Conservation (phyloP, 2,329 filamentous ascomycete species). For the Hymenoscyphus scutula region DNA sequence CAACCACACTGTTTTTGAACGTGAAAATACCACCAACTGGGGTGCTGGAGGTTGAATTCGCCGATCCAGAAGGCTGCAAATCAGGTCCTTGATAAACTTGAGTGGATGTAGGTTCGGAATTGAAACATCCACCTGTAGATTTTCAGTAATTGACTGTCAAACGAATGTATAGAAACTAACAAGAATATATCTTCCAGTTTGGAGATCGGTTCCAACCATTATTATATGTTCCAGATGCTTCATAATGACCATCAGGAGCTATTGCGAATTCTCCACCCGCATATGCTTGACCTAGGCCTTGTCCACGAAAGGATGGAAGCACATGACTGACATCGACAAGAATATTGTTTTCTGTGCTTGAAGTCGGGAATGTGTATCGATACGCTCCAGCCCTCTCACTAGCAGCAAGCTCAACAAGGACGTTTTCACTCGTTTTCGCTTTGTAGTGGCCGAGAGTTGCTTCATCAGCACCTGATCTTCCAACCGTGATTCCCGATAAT, state of each 20-base stretch:
- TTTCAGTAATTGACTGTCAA: neutral
- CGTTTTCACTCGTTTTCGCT: constrained; percentile 52
- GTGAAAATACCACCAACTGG: constrained; percentile 48
- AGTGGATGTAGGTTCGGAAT: constrained; percentile 22
- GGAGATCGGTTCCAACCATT: constrained; percentile 66
- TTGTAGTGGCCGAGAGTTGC: constrained; percentile 62
- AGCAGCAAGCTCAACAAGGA: constrained; percentile 56
- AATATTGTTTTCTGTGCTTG: constrained; percentile 38
- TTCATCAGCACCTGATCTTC: constrained; percentile 49
- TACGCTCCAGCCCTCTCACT: constrained; percentile 57
- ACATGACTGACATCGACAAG: constrained; percentile 46
- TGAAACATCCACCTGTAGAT: constrained; percentile 28
- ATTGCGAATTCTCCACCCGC: constrained; percentile 57
- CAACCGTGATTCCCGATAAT: constrained; percentile 53
- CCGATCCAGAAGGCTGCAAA: constrained; percentile 32
- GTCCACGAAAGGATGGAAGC: constrained; percentile 59
- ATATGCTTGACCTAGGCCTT: constrained; percentile 61
- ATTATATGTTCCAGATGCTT: constrained; percentile 60
- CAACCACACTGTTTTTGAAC: constrained; percentile 43
- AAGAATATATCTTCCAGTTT: constrained; percentile 62
- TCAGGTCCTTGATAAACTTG: constrained; percentile 33
- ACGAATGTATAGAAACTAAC: constrained; percentile 35
- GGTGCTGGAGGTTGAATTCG: constrained; percentile 39
- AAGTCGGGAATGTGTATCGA: constrained; percentile 55
- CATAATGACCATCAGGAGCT: constrained; percentile 51